Evolutionary conservation across 2,329 filamentous ascomycete species (phyloP), one percentile per base, ranked within the genome.

Genomic region (Colletotrichum shisoi): DNA sequence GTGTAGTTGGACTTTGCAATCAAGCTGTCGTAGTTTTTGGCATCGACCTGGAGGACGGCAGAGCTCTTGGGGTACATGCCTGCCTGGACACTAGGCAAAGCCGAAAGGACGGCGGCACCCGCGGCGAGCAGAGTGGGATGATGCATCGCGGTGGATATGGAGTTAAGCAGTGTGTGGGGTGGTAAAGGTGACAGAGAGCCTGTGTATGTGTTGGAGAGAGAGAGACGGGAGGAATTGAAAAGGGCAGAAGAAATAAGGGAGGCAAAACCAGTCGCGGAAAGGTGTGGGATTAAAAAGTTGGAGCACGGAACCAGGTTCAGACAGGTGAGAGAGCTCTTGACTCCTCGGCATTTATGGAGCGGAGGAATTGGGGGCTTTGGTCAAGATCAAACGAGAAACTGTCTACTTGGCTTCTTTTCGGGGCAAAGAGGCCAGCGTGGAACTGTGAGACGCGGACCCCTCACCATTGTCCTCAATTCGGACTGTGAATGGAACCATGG

Each of bases 1-100:
- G 93, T 96, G 79, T 98, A 85, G 76, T 97, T 97, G 34, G 93
- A 97, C 75, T 92, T 89, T 53, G 91, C 88, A 78, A 99, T 93
- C 71, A 97, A 81, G 70, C 85, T 86, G 75, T 94, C 89, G 78
- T 96, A 98, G 74, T 85, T 91, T 79, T 90, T 91, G 64, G 84
- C 85, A 73, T 91, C 89, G 71, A 98, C 81, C 78, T 96, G 92
- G 49, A 98, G 78, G 49, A 99, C 95, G 13, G 92, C 89, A 2
- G 94, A 97, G 77, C 85, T 91, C 81, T 94, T 96, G 68, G 88
- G 81, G 81, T 99, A 99, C 68, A 99, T 79, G 71, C 87, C 88
- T 71, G 91, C 90, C 61, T 89, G 87, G 63, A 85, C 85, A 57
- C 84, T 84, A 37, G 90, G 87, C 58, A 91, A 76, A 63, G 87